Base-by-base conservation (phyloP, 2,329 filamentous ascomycete genomes). In the Cytospora chrysosperma region DNA sequence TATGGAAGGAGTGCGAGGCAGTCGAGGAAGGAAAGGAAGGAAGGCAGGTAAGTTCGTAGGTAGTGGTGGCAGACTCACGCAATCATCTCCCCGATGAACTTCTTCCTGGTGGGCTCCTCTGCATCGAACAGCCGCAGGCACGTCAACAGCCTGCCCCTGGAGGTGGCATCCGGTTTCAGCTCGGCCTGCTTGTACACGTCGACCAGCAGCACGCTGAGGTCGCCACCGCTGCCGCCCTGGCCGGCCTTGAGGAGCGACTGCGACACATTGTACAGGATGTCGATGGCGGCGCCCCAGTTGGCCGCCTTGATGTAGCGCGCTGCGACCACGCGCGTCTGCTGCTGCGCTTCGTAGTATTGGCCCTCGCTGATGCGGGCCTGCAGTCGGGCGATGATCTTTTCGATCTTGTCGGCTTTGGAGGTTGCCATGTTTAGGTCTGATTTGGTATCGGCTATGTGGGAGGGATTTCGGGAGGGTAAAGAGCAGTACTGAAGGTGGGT, bases 301-400 rank as follows among this genome's bases (percentile, higher is more conserved):
- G 85, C 81, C 51, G 89, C 84, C 80, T 98, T 98, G 75, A 94
- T 88, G 79, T 99, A 96, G 63, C 96, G 93, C 47, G 92, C 90
- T 66, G 93, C 93, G 70, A 97, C 94, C 61, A 97, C 93, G 67
- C 95, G 92, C 69, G 97, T 92, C 81, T 99, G 95, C 78, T 99
- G 95, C 79, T 98, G 94, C 64, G 95, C 95, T 84, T 99, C 95
- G 81, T 99, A 99, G 83, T 87, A 97, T 75, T 95, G 89, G 72
- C 93, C 94, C 77, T 96, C 71, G 30, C 55, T 59, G 61, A 72
- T 72, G 64, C 70, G 94, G 77, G 90, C 83, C 79, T 94, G 91
- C 75, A 97, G 88, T 28, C 85, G 82, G 63, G 81, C 74, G 70
- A 87, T 85, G 75, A 87, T 87, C 73, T 81, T 82, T 62, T 81